phyloP scores from a whole-genome alignment of 148 eudicot genomes.

The Pharnaceum exiguum region DNA sequence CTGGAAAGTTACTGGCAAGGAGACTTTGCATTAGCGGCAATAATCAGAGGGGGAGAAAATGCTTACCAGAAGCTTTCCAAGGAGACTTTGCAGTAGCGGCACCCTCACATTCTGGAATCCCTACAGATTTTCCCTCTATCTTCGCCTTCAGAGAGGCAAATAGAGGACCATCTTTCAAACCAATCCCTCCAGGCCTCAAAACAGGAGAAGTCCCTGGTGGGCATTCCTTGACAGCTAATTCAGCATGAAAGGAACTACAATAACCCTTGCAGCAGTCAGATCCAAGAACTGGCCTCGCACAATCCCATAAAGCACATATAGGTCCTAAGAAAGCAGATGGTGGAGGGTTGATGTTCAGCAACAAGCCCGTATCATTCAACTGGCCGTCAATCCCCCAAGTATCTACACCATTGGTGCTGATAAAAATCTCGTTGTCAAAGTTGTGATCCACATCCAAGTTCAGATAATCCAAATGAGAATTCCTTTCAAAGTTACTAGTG shows the following conservation, averaged over 20 bases:
- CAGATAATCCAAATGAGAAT: conserved; percentile 20
- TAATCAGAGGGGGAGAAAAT: background rate
- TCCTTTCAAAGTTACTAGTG: conserved; percentile 16
- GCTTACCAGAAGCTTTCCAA: conserved; percentile 52
- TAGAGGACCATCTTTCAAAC: conserved; percentile 40
- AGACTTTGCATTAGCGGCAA: background rate
- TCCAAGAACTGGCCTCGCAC: conserved; percentile 37
- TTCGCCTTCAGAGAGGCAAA: conserved; percentile 36
- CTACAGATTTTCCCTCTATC: conserved; percentile 42
- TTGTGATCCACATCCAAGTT: conserved; percentile 15
- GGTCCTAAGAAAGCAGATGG: conserved; percentile 48
- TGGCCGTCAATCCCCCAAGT: conserved; percentile 30
- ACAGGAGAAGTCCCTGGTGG: conserved; percentile 40
- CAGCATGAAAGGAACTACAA: conserved; percentile 40
- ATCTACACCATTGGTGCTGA: conserved; percentile 17
- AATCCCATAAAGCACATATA: conserved; percentile 49
- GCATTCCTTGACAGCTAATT: conserved; percentile 37
- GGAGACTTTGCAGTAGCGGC: conserved; percentile 45
- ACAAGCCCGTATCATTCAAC: conserved; percentile 23
- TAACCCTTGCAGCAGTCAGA: conserved; percentile 32
- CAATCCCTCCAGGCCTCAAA: conserved; percentile 46
- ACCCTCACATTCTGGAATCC: conserved; percentile 46
- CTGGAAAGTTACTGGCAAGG: background rate
- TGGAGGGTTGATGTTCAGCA: conserved; percentile 24
- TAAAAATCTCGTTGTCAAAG: conserved; percentile 26